Conservation (phyloP, 116 monocot genomes). For the Posidonia oceanica region DNA sequence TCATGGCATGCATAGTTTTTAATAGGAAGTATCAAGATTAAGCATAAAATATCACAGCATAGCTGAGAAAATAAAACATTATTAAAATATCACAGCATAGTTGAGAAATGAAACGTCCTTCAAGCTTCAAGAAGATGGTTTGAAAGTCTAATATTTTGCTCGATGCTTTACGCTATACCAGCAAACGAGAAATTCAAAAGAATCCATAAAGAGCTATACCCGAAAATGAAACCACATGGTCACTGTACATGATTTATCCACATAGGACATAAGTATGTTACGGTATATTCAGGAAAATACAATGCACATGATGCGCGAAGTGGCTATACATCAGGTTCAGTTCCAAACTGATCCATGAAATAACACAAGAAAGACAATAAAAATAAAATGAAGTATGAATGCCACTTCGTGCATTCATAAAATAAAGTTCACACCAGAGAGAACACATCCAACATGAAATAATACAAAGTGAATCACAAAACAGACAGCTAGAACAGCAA, state of each 20-base stretch:
- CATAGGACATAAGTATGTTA: background rate
- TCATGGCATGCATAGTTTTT: background rate
- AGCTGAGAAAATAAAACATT: background rate
- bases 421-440: background rate
- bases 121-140: background rate
- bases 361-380: background rate
- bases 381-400: background rate
- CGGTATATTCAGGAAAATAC: background rate
- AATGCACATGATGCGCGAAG: background rate
- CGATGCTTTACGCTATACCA: background rate
- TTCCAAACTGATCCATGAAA: conserved; percentile 2
- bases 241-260: background rate
- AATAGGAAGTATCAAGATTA: background rate
- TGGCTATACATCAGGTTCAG: background rate
- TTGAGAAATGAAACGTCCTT: background rate
- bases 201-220: background rate
- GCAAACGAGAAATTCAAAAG: background rate
- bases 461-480: background rate
- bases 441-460: background rate
- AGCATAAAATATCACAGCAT: conserved; percentile 2
- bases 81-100: background rate
- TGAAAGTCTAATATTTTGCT: background rate
- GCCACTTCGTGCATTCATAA: too few relatives aligned
- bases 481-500: background rate
- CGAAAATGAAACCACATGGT: background rate